Percentiles rank a stretch among this genome's conserved stretches.
Evolutionary conservation across 768 basidiomycete genomes (phyloP).

Genomic region (Pholiota conissans): DNA sequence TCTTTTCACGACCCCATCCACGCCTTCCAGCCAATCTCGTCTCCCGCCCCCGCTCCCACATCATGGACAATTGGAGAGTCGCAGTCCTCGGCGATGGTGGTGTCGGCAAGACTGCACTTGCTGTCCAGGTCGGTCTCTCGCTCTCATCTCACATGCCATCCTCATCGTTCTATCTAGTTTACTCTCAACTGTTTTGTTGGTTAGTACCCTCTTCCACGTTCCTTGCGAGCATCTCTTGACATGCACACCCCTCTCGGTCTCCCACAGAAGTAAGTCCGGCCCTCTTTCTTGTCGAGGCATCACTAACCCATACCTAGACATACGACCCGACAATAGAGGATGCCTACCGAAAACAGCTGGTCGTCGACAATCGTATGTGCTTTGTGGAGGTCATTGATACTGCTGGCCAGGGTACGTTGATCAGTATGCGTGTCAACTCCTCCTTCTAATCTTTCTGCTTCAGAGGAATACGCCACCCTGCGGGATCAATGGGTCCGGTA

Average conservation of each 20-base stretch:
- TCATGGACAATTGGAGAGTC: slow-evolving; percentile 90
- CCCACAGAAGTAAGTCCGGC: slow-evolving; percentile 51
- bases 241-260: background rate
- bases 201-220: no score
- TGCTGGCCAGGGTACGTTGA: slow-evolving; percentile 81
- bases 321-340: slow-evolving; percentile 99
- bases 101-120: slow-evolving; percentile 95
- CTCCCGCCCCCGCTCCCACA: background rate
- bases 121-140: slow-evolving; percentile 74
- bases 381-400: slow-evolving; percentile 97
- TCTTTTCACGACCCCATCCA: slow-evolving; percentile 40
- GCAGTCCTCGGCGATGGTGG: slow-evolving; percentile 96
- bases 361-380: slow-evolving; percentile 94
- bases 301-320: slow-evolving; percentile 50
- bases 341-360: slow-evolving; percentile 92
- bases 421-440: slow-evolving; percentile 24
- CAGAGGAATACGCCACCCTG: slow-evolving; percentile 96
- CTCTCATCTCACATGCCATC: slow-evolving; percentile 9
- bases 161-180: slow-evolving; percentile 54
- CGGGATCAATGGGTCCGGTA: slow-evolving; percentile 98
- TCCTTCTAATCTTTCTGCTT: slow-evolving; percentile 1
- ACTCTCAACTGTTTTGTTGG: slow-evolving; percentile 94
- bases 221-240: no score
- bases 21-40: slow-evolving; percentile 2
- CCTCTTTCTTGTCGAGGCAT: slow-evolving; percentile 7